These are phyloP conservation scores for Vigna unguiculata DNA, from an alignment of 306 rosid species.

Conservation along the genomic window DNA sequence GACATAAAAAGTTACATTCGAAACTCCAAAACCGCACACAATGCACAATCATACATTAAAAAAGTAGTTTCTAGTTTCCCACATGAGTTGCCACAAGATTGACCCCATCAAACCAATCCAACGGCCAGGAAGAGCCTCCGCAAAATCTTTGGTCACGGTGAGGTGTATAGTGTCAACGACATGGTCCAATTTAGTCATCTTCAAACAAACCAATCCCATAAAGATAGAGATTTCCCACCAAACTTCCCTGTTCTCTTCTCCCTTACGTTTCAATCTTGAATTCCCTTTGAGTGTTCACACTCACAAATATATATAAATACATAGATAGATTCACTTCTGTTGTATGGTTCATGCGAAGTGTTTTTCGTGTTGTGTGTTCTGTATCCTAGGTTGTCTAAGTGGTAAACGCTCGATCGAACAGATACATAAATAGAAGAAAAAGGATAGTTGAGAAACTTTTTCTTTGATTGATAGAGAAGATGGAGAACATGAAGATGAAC, in stretches of 20 bases:
- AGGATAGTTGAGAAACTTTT: too few species aligned
- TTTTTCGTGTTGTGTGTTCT: not conserved
- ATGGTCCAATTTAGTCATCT: slow-evolving; percentile 62
- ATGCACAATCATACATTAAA: slow-evolving; percentile 12
- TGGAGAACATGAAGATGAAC: slow-evolving; percentile 60
- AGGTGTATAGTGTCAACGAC: slow-evolving; percentile 42
- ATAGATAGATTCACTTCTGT: not conserved
- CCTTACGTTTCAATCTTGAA: slow-evolving; percentile 58
- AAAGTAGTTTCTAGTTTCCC: not conserved
- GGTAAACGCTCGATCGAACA: too few species aligned
- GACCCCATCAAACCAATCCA: slow-evolving; percentile 31
- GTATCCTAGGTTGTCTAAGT: too few species aligned
- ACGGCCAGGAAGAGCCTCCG: slow-evolving; percentile 20
- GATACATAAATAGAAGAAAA: too few species aligned
- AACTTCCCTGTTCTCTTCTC: slow-evolving; percentile 52
- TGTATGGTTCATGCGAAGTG: slow-evolving; percentile 5
- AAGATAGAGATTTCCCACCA: slow-evolving; percentile 56
- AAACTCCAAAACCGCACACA: not conserved
- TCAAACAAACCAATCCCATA: slow-evolving; percentile 47
- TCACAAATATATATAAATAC: slow-evolving; percentile 16
- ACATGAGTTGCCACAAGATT: not conserved
- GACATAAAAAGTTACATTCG: not conserved
- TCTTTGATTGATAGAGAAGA: not conserved
- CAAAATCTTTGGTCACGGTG: not conserved
- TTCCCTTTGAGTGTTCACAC: slow-evolving; percentile 8